A percentile compares a stretch with the other conserved stretches of the same genome.
These are phyloP conservation scores for Lipomyces lipofer DNA, from an alignment of 805 yeast species.

Conservation along the genomic window DNA sequence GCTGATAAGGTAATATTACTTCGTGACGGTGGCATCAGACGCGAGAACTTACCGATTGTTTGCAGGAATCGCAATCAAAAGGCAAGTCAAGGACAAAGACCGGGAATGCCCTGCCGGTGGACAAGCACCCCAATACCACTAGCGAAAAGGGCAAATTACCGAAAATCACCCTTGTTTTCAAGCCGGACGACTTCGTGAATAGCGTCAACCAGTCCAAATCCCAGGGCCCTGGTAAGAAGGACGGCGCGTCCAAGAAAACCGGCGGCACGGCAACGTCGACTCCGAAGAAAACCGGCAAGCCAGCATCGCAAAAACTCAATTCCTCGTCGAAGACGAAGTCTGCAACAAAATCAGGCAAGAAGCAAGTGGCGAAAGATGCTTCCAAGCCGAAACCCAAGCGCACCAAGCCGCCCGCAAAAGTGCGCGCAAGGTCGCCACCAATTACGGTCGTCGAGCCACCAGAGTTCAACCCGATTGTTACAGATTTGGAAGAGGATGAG, in stretches of 20 bases:
- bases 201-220: constrained; percentile 4
- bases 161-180: constrained; percentile 12
- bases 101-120: too few species aligned
- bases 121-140: too few species aligned
- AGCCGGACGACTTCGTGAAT: constrained; percentile 3
- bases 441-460: constrained; percentile 34
- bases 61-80: too few species aligned
- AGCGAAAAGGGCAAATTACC: constrained; percentile 1
- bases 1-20: too few species aligned
- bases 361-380: not conserved
- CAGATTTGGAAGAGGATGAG: constrained; percentile 34
- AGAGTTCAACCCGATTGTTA: constrained; percentile 33
- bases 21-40: too few species aligned
- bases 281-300: not conserved
- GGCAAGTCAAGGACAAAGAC: too few species aligned
- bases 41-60: too few species aligned
- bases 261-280: constrained; percentile 1
- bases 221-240: not conserved
- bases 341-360: constrained; percentile 7
- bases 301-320: not conserved
- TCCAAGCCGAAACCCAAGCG: constrained; percentile 3
- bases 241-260: constrained; percentile 8
- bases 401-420: constrained; percentile 20
- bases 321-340: constrained; percentile 1
- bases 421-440: constrained; percentile 24